phyloP scores from a whole-genome alignment of 163 green algal species.

The Coccomyxa subellipsoidea region DNA sequence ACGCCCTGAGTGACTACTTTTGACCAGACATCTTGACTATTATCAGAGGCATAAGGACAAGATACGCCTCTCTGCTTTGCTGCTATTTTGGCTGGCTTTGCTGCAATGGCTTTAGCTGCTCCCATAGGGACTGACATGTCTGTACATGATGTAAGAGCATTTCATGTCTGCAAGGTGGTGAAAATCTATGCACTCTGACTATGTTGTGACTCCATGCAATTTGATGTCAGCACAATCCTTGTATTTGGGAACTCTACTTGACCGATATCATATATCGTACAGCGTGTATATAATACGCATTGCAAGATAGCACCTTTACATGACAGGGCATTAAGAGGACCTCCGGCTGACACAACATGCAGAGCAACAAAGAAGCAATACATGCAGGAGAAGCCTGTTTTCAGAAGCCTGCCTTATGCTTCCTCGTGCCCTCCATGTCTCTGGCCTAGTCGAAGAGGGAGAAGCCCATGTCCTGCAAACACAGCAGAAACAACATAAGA shows the following conservation, averaged over 20 bases:
- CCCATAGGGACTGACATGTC: too few relatives aligned
- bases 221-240: too few relatives aligned
- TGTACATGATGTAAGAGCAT: too few relatives aligned
- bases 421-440: neutral
- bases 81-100: too few relatives aligned
- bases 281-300: neutral
- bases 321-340: too few relatives aligned
- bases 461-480: conserved; percentile 72
- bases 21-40: neutral
- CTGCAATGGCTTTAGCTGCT: too few relatives aligned
- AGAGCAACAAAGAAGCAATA: neutral
- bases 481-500: neutral
- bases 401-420: neutral
- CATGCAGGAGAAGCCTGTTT: too few relatives aligned
- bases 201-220: too few relatives aligned
- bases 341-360: neutral
- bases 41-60: neutral
- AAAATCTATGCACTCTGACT: too few relatives aligned
- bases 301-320: neutral
- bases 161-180: too few relatives aligned
- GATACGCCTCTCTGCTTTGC: neutral
- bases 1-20: neutral
- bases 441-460: conserved; percentile 75
- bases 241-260: too few relatives aligned
- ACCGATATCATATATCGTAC: too few relatives aligned